A percentile compares a stretch with the other conserved stretches of the same genome.
Evolutionary conservation across 208 protist species (phyloP).

Genomic region (Naegleria lovaniensis): DNA sequence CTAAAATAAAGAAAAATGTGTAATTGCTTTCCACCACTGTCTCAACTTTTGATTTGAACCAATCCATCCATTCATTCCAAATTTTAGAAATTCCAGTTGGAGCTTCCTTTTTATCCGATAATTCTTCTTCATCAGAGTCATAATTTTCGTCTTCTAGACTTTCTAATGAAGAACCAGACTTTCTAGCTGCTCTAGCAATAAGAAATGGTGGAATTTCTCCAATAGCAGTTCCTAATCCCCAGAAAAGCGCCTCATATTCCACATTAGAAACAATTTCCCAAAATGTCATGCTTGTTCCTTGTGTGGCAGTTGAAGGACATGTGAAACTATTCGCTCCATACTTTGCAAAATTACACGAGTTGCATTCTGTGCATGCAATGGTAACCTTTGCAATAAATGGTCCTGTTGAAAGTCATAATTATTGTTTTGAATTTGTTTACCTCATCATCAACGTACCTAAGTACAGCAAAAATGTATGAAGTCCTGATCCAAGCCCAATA

Average conservation of each 20-base stretch:
- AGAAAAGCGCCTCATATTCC: not conserved
- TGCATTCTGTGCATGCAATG: constrained; percentile 68
- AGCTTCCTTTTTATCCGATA: constrained; percentile 59
- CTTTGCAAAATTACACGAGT: constrained; percentile 59
- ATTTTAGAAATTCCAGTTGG: not conserved
- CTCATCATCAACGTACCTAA: constrained; percentile 52
- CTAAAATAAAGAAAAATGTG: constrained; percentile 55
- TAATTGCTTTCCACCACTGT: not conserved
- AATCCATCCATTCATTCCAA: not conserved
- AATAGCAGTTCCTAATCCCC: constrained; percentile 72
- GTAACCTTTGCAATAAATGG: constrained; percentile 84
- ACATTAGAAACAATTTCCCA: not conserved
- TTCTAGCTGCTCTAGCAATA: constrained; percentile 74
- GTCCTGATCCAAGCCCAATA: constrained; percentile 79
- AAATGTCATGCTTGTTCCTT: not conserved
- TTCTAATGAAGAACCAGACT: constrained; percentile 54
- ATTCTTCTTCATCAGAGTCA: constrained; percentile 53
- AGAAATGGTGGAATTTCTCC: constrained; percentile 93
- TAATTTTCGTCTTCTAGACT: constrained; percentile 49
- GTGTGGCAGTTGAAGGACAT: not conserved
- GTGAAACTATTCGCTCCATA: not conserved
- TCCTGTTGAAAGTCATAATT: too few relatives aligned
- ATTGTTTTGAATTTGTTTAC: too few relatives aligned
- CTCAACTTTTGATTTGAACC: not conserved
- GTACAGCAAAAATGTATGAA: constrained; percentile 88